Percentiles rank a stretch among this genome's conserved stretches.
Evolutionary conservation across 495 filamentous ascomycete species (phyloP).

Genomic region (Glarea lozoyensis): DNA sequence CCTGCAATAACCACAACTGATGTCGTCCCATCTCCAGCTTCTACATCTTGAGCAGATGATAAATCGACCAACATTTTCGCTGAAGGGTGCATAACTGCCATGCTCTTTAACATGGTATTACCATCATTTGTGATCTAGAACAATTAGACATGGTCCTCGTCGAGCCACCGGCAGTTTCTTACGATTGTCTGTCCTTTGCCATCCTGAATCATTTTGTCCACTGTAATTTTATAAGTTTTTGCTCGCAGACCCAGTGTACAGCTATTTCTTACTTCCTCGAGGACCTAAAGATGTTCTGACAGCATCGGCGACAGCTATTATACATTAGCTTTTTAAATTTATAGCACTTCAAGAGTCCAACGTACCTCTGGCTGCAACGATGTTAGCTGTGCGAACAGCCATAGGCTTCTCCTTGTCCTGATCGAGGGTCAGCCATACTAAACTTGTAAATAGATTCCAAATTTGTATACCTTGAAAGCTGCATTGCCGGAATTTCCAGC

Average conservation of each 20-base stretch:
- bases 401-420: conserved; percentile 98
- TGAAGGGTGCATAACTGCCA: conserved; percentile 97
- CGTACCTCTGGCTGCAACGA: conserved; percentile 90
- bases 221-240: conserved; percentile 23
- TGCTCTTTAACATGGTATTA: conserved; percentile 96
- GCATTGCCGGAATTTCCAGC: conserved; percentile 51
- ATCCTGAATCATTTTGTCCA: conserved; percentile 99
- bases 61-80: conserved; percentile 98
- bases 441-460: conserved; percentile 25
- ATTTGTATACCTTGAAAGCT: conserved; percentile 63
- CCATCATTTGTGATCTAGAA: conserved; percentile 86
- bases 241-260: conserved; percentile 23
- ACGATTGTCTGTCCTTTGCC: conserved; percentile 86
- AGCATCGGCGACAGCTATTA: conserved; percentile 84
- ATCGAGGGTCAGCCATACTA: conserved; percentile 36
- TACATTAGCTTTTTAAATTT: conserved; percentile 9
- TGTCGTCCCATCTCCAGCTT: conserved; percentile 96
- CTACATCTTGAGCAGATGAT: conserved; percentile 93
- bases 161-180: neutral
- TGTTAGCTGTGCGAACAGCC: conserved; percentile 91
- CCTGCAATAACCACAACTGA: conserved; percentile 97
- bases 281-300: conserved; percentile 67
- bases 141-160: no score
- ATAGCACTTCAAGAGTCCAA: neutral
- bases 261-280: conserved; percentile 26